A percentile compares a stretch with the other conserved stretches of the same genome.
phyloP scores from a whole-genome alignment of 257 asterid genomes.

The Misopates orontium region DNA sequence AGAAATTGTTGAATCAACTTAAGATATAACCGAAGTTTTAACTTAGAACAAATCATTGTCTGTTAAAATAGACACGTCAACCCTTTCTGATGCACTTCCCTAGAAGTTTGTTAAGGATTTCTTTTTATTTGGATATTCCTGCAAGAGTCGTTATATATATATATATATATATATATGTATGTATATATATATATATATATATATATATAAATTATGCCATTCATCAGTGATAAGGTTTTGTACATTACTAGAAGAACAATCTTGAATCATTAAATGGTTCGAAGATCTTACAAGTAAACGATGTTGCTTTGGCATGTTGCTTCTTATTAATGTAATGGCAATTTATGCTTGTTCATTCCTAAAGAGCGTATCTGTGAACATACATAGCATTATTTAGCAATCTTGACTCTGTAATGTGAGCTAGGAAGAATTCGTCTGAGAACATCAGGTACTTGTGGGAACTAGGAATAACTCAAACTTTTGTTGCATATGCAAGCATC shows the following conservation, averaged over 20 bases:
- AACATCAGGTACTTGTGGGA: slow-evolving; percentile 13
- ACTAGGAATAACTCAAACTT: not conserved
- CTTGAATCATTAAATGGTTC: not conserved
- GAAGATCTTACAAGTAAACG: not conserved
- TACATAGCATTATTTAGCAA: not conserved
- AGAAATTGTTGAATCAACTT: not conserved
- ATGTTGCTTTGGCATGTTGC: too few relatives aligned
- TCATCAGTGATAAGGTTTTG: not conserved
- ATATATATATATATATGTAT: too few relatives aligned
- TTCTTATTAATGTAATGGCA: not conserved
- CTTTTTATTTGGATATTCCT: not conserved
- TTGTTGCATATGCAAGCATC: slow-evolving; percentile 27
- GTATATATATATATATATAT: not conserved
- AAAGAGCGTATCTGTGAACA: not conserved
- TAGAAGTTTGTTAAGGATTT: not conserved
- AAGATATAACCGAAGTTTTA: not conserved
- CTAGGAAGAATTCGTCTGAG: slow-evolving; percentile 2
- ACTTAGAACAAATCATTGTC: not conserved
- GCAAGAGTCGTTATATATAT: not conserved
- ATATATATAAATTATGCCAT: not conserved
- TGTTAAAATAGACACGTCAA: not conserved
- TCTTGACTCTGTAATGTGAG: slow-evolving; percentile 5
- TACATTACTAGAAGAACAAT: not conserved
- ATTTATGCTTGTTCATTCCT: slow-evolving; percentile 5
- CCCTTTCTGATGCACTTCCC: not conserved